Conservation (phyloP, 2,329 filamentous ascomycete genomes). For the Cryoendolithus antarcticus region DNA sequence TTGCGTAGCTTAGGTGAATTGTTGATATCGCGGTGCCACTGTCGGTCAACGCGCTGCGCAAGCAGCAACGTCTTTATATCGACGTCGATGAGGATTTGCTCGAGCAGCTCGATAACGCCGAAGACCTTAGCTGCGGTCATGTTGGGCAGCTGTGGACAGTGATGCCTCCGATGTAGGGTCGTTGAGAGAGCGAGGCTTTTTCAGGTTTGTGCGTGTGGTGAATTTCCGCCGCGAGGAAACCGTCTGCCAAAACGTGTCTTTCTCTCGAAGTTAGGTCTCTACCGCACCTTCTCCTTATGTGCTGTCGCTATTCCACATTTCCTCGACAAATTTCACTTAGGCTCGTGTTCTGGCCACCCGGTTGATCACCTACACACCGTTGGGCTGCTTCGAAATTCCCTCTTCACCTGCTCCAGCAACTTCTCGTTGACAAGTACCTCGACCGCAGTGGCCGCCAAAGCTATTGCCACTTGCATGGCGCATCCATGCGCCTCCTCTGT, state of each 20-base stretch:
- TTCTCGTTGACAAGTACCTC: conserved; percentile 21
- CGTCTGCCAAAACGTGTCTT: background rate
- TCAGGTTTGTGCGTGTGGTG: background rate
- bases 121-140: too few species aligned
- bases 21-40: too few species aligned
- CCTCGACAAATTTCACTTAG: background rate
- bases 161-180: too few species aligned
- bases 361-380: background rate
- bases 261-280: too few species aligned
- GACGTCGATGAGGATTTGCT: too few species aligned
- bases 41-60: too few species aligned
- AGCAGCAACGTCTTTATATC: too few species aligned
- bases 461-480: conserved; percentile 20
- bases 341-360: background rate
- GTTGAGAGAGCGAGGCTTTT: too few species aligned
- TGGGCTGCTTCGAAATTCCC: conserved; percentile 17
- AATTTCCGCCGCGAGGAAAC: background rate
- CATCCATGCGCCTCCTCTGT: conserved; percentile 22
- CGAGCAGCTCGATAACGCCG: too few species aligned
- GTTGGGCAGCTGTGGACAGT: too few species aligned
- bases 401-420: conserved; percentile 15
- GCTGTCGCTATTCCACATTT: background rate
- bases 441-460: conserved; percentile 24
- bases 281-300: background rate
- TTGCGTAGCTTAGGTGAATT: too few species aligned